Percentiles rank a stretch among this genome's conserved stretches.
phyloP scores from a whole-genome alignment of 148 eudicot genomes.

The Talinum fruticosum region DNA sequence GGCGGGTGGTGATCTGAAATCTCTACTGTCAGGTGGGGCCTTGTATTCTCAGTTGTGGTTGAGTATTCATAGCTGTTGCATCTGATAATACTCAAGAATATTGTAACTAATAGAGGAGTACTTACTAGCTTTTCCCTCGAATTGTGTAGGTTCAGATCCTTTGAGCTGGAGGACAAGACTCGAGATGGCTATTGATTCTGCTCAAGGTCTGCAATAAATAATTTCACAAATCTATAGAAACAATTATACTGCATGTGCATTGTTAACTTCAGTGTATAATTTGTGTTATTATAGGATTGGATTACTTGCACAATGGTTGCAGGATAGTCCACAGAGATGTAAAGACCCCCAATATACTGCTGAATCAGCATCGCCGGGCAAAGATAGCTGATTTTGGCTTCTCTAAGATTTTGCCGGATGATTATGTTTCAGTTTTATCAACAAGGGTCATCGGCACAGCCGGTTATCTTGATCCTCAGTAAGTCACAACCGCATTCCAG shows the following conservation, averaged over 20 bases:
- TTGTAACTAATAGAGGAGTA: neutral
- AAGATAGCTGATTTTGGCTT: conserved; percentile 46
- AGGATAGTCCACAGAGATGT: conserved; percentile 46
- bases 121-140: neutral
- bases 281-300: conserved; percentile 32
- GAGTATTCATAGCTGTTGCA: neutral
- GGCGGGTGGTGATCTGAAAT: conserved; percentile 43
- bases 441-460: conserved; percentile 36
- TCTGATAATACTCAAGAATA: neutral
- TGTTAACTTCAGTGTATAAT: neutral
- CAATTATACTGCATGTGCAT: too few species aligned
- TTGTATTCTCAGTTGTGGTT: neutral
- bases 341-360: conserved; percentile 39
- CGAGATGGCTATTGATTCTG: conserved; percentile 39
- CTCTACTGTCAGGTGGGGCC: conserved; percentile 32
- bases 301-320: conserved; percentile 43
- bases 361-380: conserved; percentile 30
- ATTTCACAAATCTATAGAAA: too few species aligned
- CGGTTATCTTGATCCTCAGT: conserved; percentile 51
- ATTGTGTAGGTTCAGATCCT: conserved; percentile 19
- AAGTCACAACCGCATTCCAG: conserved; percentile 8
- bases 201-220: conserved; percentile 33
- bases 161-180: conserved; percentile 48
- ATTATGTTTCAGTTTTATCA: conserved; percentile 22
- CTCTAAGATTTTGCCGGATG: conserved; percentile 32